Base-by-base conservation (phyloP, 345 rosid genomes). In the Lagerstroemia speciosa region DNA sequence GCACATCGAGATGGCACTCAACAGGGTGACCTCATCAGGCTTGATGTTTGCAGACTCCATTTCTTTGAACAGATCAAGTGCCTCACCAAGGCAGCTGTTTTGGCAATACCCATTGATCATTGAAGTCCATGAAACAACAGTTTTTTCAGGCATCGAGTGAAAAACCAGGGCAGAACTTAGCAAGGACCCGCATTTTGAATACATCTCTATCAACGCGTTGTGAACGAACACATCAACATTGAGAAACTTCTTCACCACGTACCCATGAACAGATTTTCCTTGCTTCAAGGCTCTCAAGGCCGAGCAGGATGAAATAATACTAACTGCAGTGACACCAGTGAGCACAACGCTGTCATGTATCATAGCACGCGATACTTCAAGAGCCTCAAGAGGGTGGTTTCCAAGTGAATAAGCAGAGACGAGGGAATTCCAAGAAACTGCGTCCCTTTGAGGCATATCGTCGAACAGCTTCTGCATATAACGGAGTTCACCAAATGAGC, bases 21-120 rank as follows among this genome's bases (percentile, higher is more conserved):
- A 72, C 71, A 84, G 64, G 60, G 79, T 71, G 66, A 81, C 71
- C 71, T 79, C 77, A 3, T 77, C 80, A 4, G 85, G 82, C 41
- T 69, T 73, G 52, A 79, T 67, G 30, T 71, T 46, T 34, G 72
- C 58, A 3, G 52, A 68, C 37, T 76, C 82, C 78, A 84, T 48
- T 52, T 78, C 77, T 11, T 78, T 77, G 72, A 79, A 78, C 55
- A 81, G 34, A 3, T 73, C 72, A 36, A 81, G 45, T 26, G 80
- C 87, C 72, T 81, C 83, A 17, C 72, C 71, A 22, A 73, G 75
- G 53, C 69, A 24, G 27, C 69, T 62, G 14, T 73, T 72, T 10
- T 77, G 61, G 19, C 73, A 68, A 61, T 72, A 81, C 32, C 76
- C 74, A 6, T 55, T 34, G 24, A 84, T 77, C 57, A 83, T 79